These are phyloP conservation scores for Eucalyptus curtisii DNA, from an alignment of 345 rosid species.

Conservation along the genomic window DNA sequence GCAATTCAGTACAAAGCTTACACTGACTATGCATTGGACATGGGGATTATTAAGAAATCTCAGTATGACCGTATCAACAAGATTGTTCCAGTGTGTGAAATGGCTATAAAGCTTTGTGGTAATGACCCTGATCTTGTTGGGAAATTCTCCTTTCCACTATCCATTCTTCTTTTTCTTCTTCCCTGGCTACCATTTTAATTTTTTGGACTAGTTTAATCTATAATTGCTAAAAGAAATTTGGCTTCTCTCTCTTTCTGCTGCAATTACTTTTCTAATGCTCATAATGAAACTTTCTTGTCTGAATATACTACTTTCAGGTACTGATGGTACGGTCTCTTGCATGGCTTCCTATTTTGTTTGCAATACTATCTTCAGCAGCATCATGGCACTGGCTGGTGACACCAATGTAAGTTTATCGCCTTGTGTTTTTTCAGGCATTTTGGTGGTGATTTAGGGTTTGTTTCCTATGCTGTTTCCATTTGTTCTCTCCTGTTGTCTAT, in stretches of 20 bases:
- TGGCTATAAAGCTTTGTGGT: slow-evolving; percentile 93
- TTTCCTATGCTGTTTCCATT: neutral
- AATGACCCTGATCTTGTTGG: neutral
- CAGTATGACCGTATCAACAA: slow-evolving; percentile 52
- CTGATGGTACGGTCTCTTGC: slow-evolving; percentile 91
- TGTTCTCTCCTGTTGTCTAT: neutral
- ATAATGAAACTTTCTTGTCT: neutral
- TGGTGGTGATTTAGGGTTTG: neutral
- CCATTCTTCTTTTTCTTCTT: neutral
- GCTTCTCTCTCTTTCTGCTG: neutral
- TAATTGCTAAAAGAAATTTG: neutral
- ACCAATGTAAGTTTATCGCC: slow-evolving; percentile 49
- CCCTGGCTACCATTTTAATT: neutral
- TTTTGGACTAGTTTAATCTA: neutral
- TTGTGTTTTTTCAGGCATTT: neutral
- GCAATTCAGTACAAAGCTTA: slow-evolving; percentile 90
- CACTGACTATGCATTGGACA: slow-evolving; percentile 88
- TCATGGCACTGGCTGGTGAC: slow-evolving; percentile 48
- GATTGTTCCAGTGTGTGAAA: slow-evolving; percentile 80
- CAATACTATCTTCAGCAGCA: slow-evolving; percentile 66
- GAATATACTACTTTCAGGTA: slow-evolving; percentile 38
- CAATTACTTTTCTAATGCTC: neutral
- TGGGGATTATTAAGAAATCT: slow-evolving; percentile 56
- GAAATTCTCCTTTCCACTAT: neutral
- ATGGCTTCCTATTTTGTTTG: slow-evolving; percentile 91